Evolutionary conservation across 2,329 filamentous ascomycete species (phyloP).

Genomic region (Pseudogymnoascus sp.): DNA sequence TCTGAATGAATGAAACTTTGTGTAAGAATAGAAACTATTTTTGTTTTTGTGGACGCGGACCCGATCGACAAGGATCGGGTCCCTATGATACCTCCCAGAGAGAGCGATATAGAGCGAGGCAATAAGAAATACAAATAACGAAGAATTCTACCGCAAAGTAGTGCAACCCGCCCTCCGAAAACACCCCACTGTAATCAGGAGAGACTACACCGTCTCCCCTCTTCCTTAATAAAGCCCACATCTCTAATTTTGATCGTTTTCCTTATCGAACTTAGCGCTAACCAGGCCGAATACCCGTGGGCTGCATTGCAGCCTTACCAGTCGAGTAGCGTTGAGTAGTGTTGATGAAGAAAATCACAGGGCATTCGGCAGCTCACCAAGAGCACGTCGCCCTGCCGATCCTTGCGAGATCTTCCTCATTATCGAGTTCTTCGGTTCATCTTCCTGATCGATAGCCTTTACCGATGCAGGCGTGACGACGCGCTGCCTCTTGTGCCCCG

Average conservation of each 20-base stretch:
- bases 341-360: not conserved
- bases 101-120: conserved; percentile 10
- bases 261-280: not conserved
- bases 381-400: conserved; percentile 7
- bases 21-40: conserved; percentile 10
- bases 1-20: conserved; percentile 11
- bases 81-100: not conserved
- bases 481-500: conserved; percentile 38
- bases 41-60: conserved; percentile 5
- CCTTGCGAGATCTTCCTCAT: conserved; percentile 7
- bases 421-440: conserved; percentile 35
- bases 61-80: conserved; percentile 2
- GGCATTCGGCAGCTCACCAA: conserved; percentile 5
- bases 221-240: conserved; percentile 8
- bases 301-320: conserved; percentile 8
- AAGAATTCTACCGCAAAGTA: conserved; percentile 5
- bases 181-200: not conserved
- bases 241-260: conserved; percentile 7
- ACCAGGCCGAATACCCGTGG: conserved; percentile 10
- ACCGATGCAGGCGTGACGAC: conserved; percentile 42
- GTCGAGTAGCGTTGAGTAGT: not conserved
- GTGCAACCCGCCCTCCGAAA: not conserved
- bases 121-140: conserved; percentile 11
- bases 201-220: conserved; percentile 1
- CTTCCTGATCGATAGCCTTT: conserved; percentile 44